Conservation (phyloP, 2,329 filamentous ascomycete species). For the Ceratocystis smalleyi region DNA sequence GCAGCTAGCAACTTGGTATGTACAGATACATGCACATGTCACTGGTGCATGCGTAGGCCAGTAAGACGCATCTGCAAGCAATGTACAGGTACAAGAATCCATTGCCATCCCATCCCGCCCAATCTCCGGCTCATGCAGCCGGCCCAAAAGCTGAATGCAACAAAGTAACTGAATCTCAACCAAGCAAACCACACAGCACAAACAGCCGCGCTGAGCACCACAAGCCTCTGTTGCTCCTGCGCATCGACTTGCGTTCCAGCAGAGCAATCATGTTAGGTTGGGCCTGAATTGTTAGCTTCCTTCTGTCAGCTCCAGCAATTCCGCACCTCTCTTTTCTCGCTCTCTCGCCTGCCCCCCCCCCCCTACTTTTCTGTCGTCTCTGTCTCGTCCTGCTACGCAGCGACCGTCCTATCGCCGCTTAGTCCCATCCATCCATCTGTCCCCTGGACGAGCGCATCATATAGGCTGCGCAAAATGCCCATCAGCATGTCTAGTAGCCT, state of each 20-base stretch:
- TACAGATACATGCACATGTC: too few relatives aligned
- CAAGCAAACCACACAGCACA: slow-evolving; percentile 5
- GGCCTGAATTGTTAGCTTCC: too few relatives aligned
- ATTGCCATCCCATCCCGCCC: background rate
- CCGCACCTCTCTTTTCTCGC: background rate
- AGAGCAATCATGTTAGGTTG: too few relatives aligned
- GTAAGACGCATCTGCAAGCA: background rate
- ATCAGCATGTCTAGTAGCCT: too few relatives aligned
- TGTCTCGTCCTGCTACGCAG: background rate
- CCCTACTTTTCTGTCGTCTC: too few relatives aligned
- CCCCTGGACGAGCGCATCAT: background rate
- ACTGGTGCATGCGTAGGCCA: too few relatives aligned
- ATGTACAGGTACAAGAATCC: background rate
- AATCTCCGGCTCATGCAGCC: background rate
- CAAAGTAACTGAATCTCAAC: background rate
- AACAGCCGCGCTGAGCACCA: background rate
- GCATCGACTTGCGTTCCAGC: background rate
- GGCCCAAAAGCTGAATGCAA: background rate
- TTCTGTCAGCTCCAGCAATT: too few relatives aligned
- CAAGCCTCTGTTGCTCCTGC: background rate
- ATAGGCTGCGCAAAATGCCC: too few relatives aligned
- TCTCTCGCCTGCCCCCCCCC: background rate
- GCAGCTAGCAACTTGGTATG: too few relatives aligned
- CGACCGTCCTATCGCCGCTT: background rate
- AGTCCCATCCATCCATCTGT: background rate